Base-by-base conservation (phyloP, 1,284 basidiomycete genomes). In the Ceratobasidium sp. region DNA sequence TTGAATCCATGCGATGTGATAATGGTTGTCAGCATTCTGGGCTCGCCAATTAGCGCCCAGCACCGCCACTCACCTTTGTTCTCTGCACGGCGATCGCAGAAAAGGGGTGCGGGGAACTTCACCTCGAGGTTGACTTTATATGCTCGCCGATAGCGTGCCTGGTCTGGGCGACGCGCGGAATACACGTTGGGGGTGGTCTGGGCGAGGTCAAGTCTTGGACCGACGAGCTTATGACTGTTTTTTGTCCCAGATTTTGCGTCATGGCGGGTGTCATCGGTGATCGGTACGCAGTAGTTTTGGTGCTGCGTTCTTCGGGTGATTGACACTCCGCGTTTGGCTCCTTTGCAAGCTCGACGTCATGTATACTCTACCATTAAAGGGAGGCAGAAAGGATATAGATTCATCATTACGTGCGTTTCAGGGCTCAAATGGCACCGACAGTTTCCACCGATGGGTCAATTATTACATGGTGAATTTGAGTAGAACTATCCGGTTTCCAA, bases 51-150 rank as follows among this genome's bases (percentile, higher is more conserved):
- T 23, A n/a, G 55, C 55, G n/a, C n/a, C 33, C 53, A 63, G 60
- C 71, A 73, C 71, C 61, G 71, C 71, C 71, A 73, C 71, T 2
- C 23, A 73, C 71, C 71, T 73, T 73, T 46, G 55, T 61, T 15
- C 10, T 44, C 33, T 42, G 28, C 56, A 60, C 15, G 60, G 60
- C n/a, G n/a, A 5, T 12, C n/a, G 55, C n/a, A 56, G 55, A 23
- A n/a, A 56, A 26, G 55, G 55, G 55, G 49, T 46, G 15, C 44
- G 44, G 3, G 49, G 49, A 15, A 20, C 49, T 20, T 51, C 20
- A 13, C 49, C 49, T 51, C 4, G 49, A 12, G 49, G 49, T 51
- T 12, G 49, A n/a, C 18, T n/a, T 51, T 51, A 20, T 51, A 51
- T 51, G 6, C 49, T 51, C 49, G 49, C n/a, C 15, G 15, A 51